phyloP scores from a whole-genome alignment of 169 alveolate genomes.

The Babesia microti region DNA sequence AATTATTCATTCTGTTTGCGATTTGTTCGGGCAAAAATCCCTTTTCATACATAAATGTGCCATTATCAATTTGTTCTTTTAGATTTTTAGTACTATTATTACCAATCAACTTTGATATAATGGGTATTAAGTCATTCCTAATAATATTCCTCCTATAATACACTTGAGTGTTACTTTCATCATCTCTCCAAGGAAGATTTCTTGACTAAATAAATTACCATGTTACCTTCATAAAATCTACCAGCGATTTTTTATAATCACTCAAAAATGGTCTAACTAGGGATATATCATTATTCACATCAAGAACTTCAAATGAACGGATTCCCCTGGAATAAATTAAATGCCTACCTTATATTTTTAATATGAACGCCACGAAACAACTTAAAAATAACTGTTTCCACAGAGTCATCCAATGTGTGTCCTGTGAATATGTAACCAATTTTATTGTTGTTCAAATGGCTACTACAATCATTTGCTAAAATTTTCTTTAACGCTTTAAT shows the following conservation, averaged over 20 bases:
- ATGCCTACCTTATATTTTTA: constrained; percentile 17
- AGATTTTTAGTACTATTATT: neutral
- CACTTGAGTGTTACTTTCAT: constrained; percentile 10
- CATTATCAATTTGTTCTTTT: neutral
- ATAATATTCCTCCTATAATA: constrained; percentile 24
- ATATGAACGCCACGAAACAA: constrained; percentile 28
- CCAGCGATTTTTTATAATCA: constrained; percentile 6
- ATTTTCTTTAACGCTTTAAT: constrained; percentile 5
- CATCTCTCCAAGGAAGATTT: neutral
- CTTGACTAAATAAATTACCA: neutral
- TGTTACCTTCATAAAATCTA: constrained; percentile 20
- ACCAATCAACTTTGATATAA: constrained; percentile 5
- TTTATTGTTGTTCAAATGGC: neutral
- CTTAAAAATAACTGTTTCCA: constrained; percentile 32
- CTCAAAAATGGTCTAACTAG: constrained; percentile 25
- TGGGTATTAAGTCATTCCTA: constrained; percentile 16
- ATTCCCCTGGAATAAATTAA: constrained; percentile 13
- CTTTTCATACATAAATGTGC: no score
- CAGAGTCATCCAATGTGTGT: constrained; percentile 26
- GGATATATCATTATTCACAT: constrained; percentile 10
- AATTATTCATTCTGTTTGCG: constrained; percentile 1
- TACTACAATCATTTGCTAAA: neutral
- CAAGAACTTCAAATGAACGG: constrained; percentile 14
- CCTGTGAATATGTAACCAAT: constrained; percentile 28
- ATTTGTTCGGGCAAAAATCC: no score